Percentiles rank a stretch among this genome's conserved stretches.
These are phyloP conservation scores for Euphorbia celastroides DNA, from an alignment of 441 rosid genomes.

Conservation along the genomic window DNA sequence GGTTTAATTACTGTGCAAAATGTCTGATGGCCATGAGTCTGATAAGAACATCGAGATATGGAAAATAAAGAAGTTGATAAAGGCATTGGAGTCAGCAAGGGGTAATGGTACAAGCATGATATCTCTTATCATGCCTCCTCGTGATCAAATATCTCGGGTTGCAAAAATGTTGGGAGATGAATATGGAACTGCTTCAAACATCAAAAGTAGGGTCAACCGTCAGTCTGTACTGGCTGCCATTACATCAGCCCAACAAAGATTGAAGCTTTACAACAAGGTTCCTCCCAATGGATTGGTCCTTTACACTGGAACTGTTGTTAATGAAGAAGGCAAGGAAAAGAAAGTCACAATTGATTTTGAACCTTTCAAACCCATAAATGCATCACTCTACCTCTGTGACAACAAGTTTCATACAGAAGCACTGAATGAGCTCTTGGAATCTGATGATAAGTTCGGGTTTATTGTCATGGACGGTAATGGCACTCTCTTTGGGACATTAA, in stretches of 20 bases:
- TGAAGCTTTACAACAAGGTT: slow-evolving; percentile 78
- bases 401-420: slow-evolving; percentile 85
- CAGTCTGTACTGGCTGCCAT: slow-evolving; percentile 84
- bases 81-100: slow-evolving; percentile 73
- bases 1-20: slow-evolving; percentile 16
- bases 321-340: slow-evolving; percentile 88
- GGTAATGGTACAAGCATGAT: slow-evolving; percentile 91
- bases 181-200: slow-evolving; percentile 78
- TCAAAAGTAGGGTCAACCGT: slow-evolving; percentile 75
- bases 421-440: slow-evolving; percentile 67
- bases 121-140: slow-evolving; percentile 86
- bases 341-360: slow-evolving; percentile 86
- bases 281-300: slow-evolving; percentile 83
- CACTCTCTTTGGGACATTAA: slow-evolving; percentile 69
- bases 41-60: slow-evolving; percentile 84
- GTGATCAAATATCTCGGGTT: slow-evolving; percentile 78
- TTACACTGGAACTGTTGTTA: slow-evolving; percentile 74
- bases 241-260: slow-evolving; percentile 84
- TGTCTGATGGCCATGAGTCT: slow-evolving; percentile 67
- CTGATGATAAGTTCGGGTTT: slow-evolving; percentile 77
- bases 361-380: slow-evolving; percentile 83
- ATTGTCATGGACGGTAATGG: slow-evolving; percentile 91
- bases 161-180: slow-evolving; percentile 89
- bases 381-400: slow-evolving; percentile 73
- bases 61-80: slow-evolving; percentile 75